Evolutionary conservation across 139 green algal genomes (phyloP).

Genomic region (Pseudopediastrum boryanum): DNA sequence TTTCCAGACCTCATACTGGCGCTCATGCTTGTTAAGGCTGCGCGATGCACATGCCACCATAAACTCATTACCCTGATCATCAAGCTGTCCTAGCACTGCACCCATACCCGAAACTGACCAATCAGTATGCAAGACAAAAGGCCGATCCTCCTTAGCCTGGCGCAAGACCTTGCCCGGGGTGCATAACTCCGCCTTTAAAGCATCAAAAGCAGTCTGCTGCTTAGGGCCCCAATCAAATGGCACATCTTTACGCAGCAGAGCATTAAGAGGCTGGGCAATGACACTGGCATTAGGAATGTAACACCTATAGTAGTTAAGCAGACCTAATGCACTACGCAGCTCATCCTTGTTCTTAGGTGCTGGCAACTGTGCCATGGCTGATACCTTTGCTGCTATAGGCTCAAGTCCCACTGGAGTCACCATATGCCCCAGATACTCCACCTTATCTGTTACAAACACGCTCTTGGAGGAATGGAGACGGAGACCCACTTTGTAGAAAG

Average conservation of each 20-base stretch:
- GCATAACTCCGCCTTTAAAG: conserved; percentile 23
- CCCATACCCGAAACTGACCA: conserved; percentile 25
- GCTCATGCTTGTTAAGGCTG: conserved; percentile 37
- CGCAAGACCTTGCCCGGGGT: conserved; percentile 9
- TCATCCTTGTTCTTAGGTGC: conserved; percentile 33
- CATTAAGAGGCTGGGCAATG: conserved; percentile 32
- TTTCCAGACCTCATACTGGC: conserved; percentile 20
- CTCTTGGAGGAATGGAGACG: conserved; percentile 40
- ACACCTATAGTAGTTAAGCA: conserved; percentile 45
- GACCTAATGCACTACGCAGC: conserved; percentile 35
- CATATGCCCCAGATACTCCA: conserved; percentile 51
- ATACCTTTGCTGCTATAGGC: conserved; percentile 38
- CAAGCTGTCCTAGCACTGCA: conserved; percentile 46
- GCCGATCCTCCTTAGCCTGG: background rate
- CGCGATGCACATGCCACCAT: conserved; percentile 42
- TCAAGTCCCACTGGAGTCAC: conserved; percentile 27
- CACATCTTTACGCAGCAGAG: conserved; percentile 24
- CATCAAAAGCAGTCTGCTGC: conserved; percentile 10
- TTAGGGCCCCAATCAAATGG: conserved; percentile 24
- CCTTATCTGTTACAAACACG: background rate
- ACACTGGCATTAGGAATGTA: conserved; percentile 41
- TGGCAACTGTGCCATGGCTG: conserved; percentile 40
- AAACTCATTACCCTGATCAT: conserved; percentile 34
- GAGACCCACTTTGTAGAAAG: conserved; percentile 13
- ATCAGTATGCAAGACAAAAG: conserved; percentile 36